Evolutionary conservation across 768 basidiomycete genomes (phyloP).

Genomic region (Rhodosporidiobolus odoratus): DNA sequence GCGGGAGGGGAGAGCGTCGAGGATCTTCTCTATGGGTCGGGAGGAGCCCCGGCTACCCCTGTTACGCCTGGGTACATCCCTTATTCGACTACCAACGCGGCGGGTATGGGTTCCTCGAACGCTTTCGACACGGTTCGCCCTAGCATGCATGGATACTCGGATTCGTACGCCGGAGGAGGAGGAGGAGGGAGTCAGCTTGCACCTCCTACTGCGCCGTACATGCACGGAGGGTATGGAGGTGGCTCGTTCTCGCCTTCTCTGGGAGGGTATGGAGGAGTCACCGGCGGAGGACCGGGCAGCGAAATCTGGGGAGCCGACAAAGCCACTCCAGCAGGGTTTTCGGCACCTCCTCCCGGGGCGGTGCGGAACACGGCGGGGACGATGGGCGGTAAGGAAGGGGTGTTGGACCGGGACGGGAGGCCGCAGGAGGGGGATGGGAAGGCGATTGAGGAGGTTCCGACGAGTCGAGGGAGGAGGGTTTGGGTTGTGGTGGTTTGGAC

Average conservation of each 20-base stretch:
- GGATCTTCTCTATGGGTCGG: constrained; percentile 26
- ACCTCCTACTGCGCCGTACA: constrained; percentile 29
- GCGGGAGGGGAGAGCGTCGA: constrained; percentile 28
- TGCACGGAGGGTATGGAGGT: constrained; percentile 9
- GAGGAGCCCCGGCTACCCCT: constrained; percentile 2
- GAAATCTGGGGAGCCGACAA: constrained; percentile 36
- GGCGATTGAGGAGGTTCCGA: constrained; percentile 34
- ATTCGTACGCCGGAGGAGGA: constrained; percentile 2
- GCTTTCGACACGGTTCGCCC: constrained; percentile 28
- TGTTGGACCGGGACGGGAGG: constrained; percentile 30
- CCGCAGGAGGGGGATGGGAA: constrained; percentile 36
- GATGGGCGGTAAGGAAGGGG: constrained; percentile 27
- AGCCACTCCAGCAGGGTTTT: constrained; percentile 18
- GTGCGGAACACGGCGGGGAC: neutral
- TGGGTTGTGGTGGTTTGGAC: constrained; percentile 86
- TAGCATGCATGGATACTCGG: constrained; percentile 2
- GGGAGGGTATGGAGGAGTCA: neutral
- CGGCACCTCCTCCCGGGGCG: neutral
- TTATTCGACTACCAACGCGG: neutral
- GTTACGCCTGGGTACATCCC: constrained; percentile 20
- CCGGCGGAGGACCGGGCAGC: neutral
- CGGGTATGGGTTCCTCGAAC: constrained; percentile 5
- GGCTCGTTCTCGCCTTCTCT: neutral
- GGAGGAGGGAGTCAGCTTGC: neutral
- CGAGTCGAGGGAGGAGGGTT: constrained; percentile 19